A percentile compares a stretch with the other conserved stretches of the same genome.
Evolutionary conservation across 345 rosid genomes (phyloP).

Genomic region (Ricinus communis): DNA sequence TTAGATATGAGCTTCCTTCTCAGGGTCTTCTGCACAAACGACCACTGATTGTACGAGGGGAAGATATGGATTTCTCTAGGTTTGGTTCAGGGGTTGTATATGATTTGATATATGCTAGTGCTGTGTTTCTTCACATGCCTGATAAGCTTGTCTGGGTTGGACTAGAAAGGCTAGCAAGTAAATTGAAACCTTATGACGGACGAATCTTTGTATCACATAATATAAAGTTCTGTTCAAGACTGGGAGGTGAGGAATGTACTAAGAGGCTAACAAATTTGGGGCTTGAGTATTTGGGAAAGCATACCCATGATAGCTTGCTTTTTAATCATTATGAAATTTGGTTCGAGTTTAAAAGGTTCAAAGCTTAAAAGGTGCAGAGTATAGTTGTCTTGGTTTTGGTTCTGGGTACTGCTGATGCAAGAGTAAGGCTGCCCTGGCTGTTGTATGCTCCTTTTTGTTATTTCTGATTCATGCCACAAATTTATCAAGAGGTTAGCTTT

Average conservation of each 20-base stretch:
- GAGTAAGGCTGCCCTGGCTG: not conserved
- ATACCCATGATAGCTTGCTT: conserved; percentile 81
- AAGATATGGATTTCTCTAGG: conserved; percentile 85
- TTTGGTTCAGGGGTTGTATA: conserved; percentile 62
- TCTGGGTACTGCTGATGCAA: conserved; percentile 11
- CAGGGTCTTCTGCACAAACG: conserved; percentile 86
- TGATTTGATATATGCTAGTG: conserved; percentile 91
- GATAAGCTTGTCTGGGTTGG: conserved; percentile 94
- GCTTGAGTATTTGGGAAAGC: conserved; percentile 72
- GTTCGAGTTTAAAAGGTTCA: conserved; percentile 71
- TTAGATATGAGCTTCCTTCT: conserved; percentile 90
- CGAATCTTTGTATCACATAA: conserved; percentile 92
- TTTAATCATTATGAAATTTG: conserved; percentile 95
- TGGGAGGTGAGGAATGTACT: conserved; percentile 74
- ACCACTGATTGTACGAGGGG: conserved; percentile 77
- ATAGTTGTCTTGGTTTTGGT: not conserved
- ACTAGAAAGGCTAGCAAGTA: conserved; percentile 65
- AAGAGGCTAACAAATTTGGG: conserved; percentile 73
- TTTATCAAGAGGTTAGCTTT: not conserved
- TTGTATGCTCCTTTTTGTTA: not conserved
- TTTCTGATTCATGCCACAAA: not conserved
- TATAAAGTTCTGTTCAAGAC: conserved; percentile 80
- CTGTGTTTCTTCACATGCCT: conserved; percentile 97
- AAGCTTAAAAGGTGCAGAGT: conserved; percentile 31
- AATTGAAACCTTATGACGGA: conserved; percentile 75